phyloP scores from a whole-genome alignment of 2,329 filamentous ascomycete species.

The Scopulariopsis brevicaulis region DNA sequence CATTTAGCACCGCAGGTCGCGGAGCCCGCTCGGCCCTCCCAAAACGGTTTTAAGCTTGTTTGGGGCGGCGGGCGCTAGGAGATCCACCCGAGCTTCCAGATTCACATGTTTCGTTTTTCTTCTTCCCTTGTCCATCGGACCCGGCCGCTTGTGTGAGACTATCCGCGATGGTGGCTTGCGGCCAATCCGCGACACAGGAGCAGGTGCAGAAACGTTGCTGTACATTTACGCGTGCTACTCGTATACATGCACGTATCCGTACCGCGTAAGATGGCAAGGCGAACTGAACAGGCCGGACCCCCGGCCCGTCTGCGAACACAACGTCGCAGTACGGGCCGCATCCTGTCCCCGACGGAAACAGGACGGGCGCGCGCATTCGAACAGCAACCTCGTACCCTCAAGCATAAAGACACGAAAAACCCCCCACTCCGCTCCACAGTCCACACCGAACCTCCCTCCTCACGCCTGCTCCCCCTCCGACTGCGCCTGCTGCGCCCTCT shows the following conservation, averaged over 20 bases:
- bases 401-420: not conserved
- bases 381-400: not conserved
- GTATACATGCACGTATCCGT: not conserved
- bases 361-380: too few species aligned
- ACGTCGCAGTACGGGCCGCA: not conserved
- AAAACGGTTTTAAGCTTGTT: too few species aligned
- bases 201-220: not conserved
- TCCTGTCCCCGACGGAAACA: not conserved
- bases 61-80: too few species aligned
- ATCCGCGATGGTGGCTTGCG: too few species aligned
- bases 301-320: too few species aligned
- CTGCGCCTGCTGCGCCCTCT: slow-evolving; percentile 4
- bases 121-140: too few species aligned
- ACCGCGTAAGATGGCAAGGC: not conserved
- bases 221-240: not conserved
- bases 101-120: too few species aligned
- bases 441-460: not conserved
- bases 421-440: not conserved
- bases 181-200: not conserved
- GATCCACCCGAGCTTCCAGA: too few species aligned
- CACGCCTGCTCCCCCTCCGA: not conserved
- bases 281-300: not conserved
- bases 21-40: too few species aligned
- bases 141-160: too few species aligned
- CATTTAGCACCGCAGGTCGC: too few species aligned